Conservation (phyloP, 352 stramenopile genomes). For the Phytopythium ostracodes region DNA sequence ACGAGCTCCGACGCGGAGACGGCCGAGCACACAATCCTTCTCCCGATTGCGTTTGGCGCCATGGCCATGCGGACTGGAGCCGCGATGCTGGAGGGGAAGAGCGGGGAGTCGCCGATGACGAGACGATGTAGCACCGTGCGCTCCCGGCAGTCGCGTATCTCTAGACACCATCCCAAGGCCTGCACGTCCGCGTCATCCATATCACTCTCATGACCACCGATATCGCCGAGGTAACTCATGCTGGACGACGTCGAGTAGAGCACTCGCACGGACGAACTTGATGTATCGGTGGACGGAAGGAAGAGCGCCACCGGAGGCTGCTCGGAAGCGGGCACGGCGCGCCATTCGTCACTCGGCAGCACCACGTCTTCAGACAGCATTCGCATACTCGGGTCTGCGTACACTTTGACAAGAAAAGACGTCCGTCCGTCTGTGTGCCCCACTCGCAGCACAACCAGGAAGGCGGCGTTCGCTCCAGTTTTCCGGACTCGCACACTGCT, state of each 20-base stretch:
- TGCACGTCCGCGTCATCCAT: background rate
- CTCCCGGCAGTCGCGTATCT: conserved; percentile 36
- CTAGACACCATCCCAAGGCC: conserved; percentile 19
- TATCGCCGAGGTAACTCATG: background rate
- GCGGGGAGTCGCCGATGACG: conserved; percentile 10
- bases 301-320: conserved; percentile 4
- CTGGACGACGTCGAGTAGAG: conserved; percentile 3
- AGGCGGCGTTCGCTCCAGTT: conserved; percentile 3
- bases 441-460: conserved; percentile 18
- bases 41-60: background rate
- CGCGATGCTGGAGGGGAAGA: background rate
- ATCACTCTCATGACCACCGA: background rate
- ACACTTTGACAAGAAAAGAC: conserved; percentile 30
- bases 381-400: conserved; percentile 23
- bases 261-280: background rate
- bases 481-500: background rate
- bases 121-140: conserved; percentile 21
- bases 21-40: conserved; percentile 4
- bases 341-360: conserved; percentile 33
- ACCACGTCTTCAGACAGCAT: conserved; percentile 18
- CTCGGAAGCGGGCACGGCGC: background rate
- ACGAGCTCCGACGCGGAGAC: conserved; percentile 9
- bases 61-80: conserved; percentile 3
- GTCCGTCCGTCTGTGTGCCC: conserved; percentile 11
- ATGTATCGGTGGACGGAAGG: background rate